These are phyloP conservation scores for Plasmodium vivax DNA, from an alignment of 169 alveolate species.

Conservation along the genomic window DNA sequence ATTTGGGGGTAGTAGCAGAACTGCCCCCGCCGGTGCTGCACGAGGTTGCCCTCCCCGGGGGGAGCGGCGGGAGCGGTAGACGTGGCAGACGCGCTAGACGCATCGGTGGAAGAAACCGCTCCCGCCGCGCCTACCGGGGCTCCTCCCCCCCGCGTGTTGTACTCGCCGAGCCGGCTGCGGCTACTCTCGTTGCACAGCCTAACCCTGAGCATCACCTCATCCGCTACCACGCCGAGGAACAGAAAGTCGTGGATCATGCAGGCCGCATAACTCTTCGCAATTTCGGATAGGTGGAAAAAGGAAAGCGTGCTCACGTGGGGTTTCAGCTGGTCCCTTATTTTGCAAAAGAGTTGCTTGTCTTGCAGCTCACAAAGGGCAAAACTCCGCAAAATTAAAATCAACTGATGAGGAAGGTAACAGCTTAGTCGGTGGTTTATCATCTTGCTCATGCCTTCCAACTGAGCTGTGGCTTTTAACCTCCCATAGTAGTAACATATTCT, in stretches of 20 bases:
- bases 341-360: constrained; percentile 81
- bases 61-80: too few species aligned
- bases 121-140: not conserved
- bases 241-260: constrained; percentile 69
- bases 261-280: constrained; percentile 69
- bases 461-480: constrained; percentile 80
- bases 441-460: constrained; percentile 80
- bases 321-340: constrained; percentile 60
- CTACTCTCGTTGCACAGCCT: constrained; percentile 23
- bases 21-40: constrained; percentile 63
- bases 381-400: constrained; percentile 78
- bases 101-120: too few species aligned
- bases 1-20: constrained; percentile 64
- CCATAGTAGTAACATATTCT: constrained; percentile 84
- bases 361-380: constrained; percentile 81
- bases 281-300: constrained; percentile 29
- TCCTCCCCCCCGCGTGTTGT: constrained; percentile 5
- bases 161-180: not conserved
- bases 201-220: constrained; percentile 28
- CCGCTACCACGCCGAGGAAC: constrained; percentile 13
- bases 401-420: constrained; percentile 82
- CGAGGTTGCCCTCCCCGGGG: constrained; percentile 26
- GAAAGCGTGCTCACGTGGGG: constrained; percentile 66
- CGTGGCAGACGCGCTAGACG: too few species aligned
- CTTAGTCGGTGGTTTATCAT: constrained; percentile 75